Evolutionary conservation across 2,329 filamentous ascomycete species (phyloP).

Genomic region (Xylaria sp.): DNA sequence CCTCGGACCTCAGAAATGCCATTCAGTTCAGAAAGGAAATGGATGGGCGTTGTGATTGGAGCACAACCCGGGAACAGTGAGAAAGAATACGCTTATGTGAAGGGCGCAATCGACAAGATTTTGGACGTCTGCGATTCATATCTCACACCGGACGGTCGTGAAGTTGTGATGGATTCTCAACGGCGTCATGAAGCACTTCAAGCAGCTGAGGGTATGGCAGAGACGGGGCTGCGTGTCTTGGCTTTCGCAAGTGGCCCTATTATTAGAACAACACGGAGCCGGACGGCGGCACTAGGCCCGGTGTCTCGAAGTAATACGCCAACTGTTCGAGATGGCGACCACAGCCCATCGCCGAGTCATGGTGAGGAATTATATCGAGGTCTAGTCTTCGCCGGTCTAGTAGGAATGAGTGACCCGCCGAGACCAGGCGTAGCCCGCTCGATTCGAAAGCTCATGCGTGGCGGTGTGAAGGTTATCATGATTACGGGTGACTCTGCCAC

Average conservation of each 20-base stretch:
- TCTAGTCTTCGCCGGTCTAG: slow-evolving; percentile 88
- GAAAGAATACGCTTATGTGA: slow-evolving; percentile 90
- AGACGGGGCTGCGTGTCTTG: slow-evolving; percentile 87
- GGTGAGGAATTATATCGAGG: slow-evolving; percentile 81
- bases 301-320: slow-evolving; percentile 64
- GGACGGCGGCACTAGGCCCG: slow-evolving; percentile 49
- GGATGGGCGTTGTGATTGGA: slow-evolving; percentile 96
- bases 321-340: slow-evolving; percentile 51
- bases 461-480: slow-evolving; percentile 98
- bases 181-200: slow-evolving; percentile 78
- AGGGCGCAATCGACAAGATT: slow-evolving; percentile 90
- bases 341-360: slow-evolving; percentile 56
- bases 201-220: slow-evolving; percentile 87
- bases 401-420: slow-evolving; percentile 97
- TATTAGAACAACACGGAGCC: slow-evolving; percentile 56
- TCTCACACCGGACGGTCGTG: slow-evolving; percentile 83
- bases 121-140: slow-evolving; percentile 91
- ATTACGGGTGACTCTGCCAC: slow-evolving; percentile 97
- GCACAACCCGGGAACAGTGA: slow-evolving; percentile 66
- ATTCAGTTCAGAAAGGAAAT: slow-evolving; percentile 97
- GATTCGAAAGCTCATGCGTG: slow-evolving; percentile 89
- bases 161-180: slow-evolving; percentile 83
- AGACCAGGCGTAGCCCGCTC: slow-evolving; percentile 88
- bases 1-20: slow-evolving; percentile 84
- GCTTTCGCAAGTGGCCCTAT: slow-evolving; percentile 90